These are phyloP conservation scores for Remersonia thermophila DNA, from an alignment of 2,329 filamentous ascomycete genomes.

Conservation along the genomic window DNA sequence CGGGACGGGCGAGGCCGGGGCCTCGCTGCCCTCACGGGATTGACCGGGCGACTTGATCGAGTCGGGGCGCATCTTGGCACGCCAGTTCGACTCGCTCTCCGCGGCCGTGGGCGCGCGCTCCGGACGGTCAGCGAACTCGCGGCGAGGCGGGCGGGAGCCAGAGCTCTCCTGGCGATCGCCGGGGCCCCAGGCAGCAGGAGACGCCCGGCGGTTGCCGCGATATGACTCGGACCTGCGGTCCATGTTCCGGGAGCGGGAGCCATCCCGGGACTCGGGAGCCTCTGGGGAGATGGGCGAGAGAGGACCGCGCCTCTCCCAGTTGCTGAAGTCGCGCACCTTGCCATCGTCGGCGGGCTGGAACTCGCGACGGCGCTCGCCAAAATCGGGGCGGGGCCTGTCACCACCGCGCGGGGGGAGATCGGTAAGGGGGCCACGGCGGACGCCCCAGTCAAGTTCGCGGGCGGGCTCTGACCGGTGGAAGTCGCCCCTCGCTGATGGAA, in stretches of 20 bases:
- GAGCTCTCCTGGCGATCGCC: conserved; percentile 48
- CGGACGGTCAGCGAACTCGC: conserved; percentile 58
- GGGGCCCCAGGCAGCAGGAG: conserved; percentile 62
- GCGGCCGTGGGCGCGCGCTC: conserved; percentile 73
- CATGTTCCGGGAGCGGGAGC: conserved; percentile 38
- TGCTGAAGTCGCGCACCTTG: conserved; percentile 67
- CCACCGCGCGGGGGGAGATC: conserved; percentile 27
- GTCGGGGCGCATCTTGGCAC: conserved; percentile 82
- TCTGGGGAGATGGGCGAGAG: conserved; percentile 49
- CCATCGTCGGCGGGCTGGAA: conserved; percentile 51
- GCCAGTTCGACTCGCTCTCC: conserved; percentile 89
- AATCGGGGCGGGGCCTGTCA: conserved; percentile 35
- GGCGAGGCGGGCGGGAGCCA: conserved; percentile 64
- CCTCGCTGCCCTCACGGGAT: conserved; percentile 62
- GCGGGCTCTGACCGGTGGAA: conserved; percentile 34
- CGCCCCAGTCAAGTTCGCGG: conserved; percentile 33
- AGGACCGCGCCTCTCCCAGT: conserved; percentile 92
- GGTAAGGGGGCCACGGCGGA: conserved; percentile 19
- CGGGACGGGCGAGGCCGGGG: conserved; percentile 57
- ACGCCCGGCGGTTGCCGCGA: conserved; percentile 51
- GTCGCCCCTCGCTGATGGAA: conserved; percentile 62
- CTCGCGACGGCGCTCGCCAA: conserved; percentile 59
- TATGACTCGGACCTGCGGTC: conserved; percentile 48
- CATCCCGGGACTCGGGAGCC: conserved; percentile 40
- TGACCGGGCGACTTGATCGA: conserved; percentile 49